Evolutionary conservation across 192 early-diverging fungal genomes (phyloP).

Genomic region (Glomus cerebriforme): DNA sequence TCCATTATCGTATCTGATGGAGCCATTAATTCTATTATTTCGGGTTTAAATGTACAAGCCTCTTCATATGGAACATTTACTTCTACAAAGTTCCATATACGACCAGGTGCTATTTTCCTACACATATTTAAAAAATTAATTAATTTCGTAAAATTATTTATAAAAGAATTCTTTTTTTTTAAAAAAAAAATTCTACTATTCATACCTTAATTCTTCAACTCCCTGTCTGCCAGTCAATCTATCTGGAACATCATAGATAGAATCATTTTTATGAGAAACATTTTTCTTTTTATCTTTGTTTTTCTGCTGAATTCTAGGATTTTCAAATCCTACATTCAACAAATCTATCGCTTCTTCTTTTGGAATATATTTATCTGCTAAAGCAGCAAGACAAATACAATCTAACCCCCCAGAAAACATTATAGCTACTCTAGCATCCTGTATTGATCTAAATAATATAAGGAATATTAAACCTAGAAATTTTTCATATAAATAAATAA

Average conservation of each 20-base stretch:
- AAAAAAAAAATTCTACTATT: not conserved
- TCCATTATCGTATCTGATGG: conserved; percentile 95
- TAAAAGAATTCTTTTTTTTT: not conserved
- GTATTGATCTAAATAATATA: conserved; percentile 32
- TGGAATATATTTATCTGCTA: conserved; percentile 74
- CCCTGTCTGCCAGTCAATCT: conserved; percentile 72
- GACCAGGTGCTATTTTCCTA: conserved; percentile 60
- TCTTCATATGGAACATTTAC: conserved; percentile 82
- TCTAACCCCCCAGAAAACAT: conserved; percentile 96
- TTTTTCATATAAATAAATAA: not conserved
- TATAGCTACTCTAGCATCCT: conserved; percentile 65
- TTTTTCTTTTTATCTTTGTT: conserved; percentile 41
- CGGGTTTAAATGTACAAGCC: conserved; percentile 51
- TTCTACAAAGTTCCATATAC: conserved; percentile 88
- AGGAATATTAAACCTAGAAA: conserved; percentile 6
- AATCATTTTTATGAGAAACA: not conserved
- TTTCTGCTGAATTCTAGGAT: conserved; percentile 68
- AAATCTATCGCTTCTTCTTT: conserved; percentile 80
- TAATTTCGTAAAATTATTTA: not conserved
- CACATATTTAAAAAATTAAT: conserved; percentile 42
- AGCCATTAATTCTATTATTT: conserved; percentile 72
- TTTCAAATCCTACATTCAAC: conserved; percentile 95
- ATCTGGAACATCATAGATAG: conserved; percentile 77
- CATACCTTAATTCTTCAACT: conserved; percentile 47
- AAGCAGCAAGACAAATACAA: conserved; percentile 85